phyloP scores from a whole-genome alignment of 345 rosid genomes.

The Eucalyptus pauciflora region DNA sequence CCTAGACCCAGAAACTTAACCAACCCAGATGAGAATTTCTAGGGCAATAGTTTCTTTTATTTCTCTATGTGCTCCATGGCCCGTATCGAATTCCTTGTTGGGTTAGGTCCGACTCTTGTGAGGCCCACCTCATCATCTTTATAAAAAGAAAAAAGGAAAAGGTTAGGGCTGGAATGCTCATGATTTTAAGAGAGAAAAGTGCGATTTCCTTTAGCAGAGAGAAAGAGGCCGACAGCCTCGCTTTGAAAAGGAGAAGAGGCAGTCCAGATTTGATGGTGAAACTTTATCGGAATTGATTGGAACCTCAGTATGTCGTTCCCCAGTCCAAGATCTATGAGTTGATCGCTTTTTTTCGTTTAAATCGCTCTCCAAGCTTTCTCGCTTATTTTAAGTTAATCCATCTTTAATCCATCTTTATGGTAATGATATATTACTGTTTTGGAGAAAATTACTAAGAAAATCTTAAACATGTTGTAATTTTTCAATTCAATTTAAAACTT shows the following conservation, averaged over 20 bases:
- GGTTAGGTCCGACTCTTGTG: neutral
- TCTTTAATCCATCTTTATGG: too few relatives aligned
- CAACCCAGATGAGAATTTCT: neutral
- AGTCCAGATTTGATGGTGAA: neutral
- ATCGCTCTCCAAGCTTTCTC: neutral
- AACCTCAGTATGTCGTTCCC: too few relatives aligned
- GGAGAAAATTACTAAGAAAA: too few relatives aligned
- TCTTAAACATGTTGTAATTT: fast-evolving
- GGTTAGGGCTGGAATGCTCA: neutral
- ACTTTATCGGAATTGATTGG: neutral
- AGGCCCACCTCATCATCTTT: neutral
- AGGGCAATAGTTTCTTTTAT: neutral
- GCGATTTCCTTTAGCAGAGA: neutral
- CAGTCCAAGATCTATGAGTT: neutral
- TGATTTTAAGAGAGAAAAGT: neutral
- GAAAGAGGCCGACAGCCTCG: neutral
- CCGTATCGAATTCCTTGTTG: neutral
- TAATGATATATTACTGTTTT: too few relatives aligned
- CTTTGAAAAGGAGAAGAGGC: neutral
- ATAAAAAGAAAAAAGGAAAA: neutral
- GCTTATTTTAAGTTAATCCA: too few relatives aligned
- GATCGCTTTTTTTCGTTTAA: neutral
- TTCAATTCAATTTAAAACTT: too few relatives aligned
- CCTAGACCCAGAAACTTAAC: too few relatives aligned
- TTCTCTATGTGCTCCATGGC: neutral